Base-by-base conservation (phyloP, 78 protist species). In the Speleostelium caveatum region DNA sequence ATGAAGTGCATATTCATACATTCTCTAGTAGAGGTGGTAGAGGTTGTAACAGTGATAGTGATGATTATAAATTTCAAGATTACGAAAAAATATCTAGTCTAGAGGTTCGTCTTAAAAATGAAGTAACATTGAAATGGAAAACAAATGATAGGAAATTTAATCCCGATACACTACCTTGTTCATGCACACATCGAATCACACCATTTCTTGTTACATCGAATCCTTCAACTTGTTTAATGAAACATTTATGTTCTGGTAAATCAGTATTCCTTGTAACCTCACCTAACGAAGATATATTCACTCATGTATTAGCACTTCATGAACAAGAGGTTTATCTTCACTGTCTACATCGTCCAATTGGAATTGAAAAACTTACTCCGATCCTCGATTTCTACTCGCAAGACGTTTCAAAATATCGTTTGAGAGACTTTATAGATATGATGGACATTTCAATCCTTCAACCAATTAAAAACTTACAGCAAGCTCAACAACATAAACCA, bases 161-260 rank as follows among this genome's bases (percentile, higher is more conserved):
- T 24, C 62, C 60, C 0, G 87, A 78, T 22, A 66, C 75, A 16
- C 33, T 78, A 30, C 49, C 87, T 2, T 66, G 61, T 55, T 53
- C 75, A 12, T 49, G 76, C n/a, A 53, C 68, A 19, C 74, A 66
- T 66, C 39, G 74, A 21, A 67, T 78, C 7, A 78, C 87, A 0
- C 87, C 87, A 17, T 53, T 63, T 32, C 21, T 66, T 0, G 73
- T 78, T 5, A 45, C 87, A 0, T 66, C 76, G 10, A 78, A 38
- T 78, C 87, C 87, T 30, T 39, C 49, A 35, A 69, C 21, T 24
- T 78, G 87, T 53, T n/a, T 78, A 28, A 53, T 78, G 49, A 78
- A 78, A 36, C 75, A 66, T 55, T 32, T 78, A 14, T 78, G 87
- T 28, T 42, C 76, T 12, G 87, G 87, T 2, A 63, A 66, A n/a